These are phyloP conservation scores for Helotiales sp. DNA, from an alignment of 2,329 filamentous ascomycete genomes.

Conservation along the genomic window DNA sequence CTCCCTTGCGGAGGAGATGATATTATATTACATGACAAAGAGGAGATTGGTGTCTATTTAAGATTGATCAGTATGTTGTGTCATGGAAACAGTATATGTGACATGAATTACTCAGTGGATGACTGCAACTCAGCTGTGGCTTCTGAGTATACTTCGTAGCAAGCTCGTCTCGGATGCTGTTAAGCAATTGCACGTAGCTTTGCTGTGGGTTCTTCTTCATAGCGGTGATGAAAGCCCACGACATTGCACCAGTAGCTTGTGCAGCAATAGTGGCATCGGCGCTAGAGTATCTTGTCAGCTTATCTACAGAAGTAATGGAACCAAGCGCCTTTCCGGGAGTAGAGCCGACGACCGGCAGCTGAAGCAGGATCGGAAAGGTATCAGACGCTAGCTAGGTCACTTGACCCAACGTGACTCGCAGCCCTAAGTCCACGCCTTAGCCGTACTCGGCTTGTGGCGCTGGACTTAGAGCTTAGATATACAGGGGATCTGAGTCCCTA, in stretches of 20 bases:
- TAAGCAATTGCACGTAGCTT: slow-evolving; percentile 93
- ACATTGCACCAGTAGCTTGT: slow-evolving; percentile 96
- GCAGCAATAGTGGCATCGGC: slow-evolving; percentile 83
- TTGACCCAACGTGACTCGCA: slow-evolving; percentile 35
- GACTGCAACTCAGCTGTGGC: slow-evolving; percentile 93
- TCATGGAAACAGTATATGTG: not conserved
- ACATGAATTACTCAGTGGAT: slow-evolving; percentile 85
- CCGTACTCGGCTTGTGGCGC: slow-evolving; percentile 28
- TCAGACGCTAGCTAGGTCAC: slow-evolving; percentile 7
- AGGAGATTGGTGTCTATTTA: slow-evolving; percentile 59
- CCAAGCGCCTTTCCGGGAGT: not conserved
- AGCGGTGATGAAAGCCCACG: slow-evolving; percentile 90
- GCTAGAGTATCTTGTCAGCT: slow-evolving; percentile 46
- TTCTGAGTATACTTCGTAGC: slow-evolving; percentile 88
- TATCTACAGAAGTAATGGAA: no score
- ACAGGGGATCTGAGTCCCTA: slow-evolving; percentile 17
- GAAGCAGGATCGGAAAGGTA: not conserved
- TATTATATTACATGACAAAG: slow-evolving; percentile 63
- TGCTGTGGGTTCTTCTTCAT: slow-evolving; percentile 93
- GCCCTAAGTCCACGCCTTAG: slow-evolving; percentile 32
- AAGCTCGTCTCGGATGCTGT: slow-evolving; percentile 90
- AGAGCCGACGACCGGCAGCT: no score
- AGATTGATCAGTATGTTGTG: slow-evolving; percentile 11
- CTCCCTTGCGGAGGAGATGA: slow-evolving; percentile 8
- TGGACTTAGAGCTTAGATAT: slow-evolving; percentile 30